phyloP scores from a whole-genome alignment of 2,329 filamentous ascomycete species.

The Sclerotinia trifoliorum region DNA sequence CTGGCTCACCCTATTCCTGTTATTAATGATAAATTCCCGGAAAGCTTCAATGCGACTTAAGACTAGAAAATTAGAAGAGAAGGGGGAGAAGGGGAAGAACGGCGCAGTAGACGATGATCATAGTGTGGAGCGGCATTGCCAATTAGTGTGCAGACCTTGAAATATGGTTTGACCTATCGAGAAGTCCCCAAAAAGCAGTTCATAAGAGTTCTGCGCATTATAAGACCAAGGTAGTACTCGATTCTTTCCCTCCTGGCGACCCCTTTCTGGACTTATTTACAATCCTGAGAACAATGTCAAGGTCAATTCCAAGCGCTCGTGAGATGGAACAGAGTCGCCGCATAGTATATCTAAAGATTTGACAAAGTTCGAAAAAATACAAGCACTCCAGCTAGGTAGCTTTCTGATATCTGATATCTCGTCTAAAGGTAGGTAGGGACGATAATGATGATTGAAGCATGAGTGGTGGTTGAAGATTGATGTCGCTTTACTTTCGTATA shows the following conservation, averaged over 20 bases:
- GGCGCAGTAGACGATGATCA: neutral
- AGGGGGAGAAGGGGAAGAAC: neutral
- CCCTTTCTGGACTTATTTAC: neutral
- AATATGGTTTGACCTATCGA: neutral
- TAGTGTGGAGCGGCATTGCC: neutral
- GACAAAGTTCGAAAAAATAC: neutral
- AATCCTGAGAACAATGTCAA: neutral
- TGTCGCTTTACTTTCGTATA: neutral
- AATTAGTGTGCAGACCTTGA: neutral
- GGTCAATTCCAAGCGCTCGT: neutral
- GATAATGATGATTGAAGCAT: neutral
- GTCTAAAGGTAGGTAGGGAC: neutral
- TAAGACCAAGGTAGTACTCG: neutral
- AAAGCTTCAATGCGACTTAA: neutral
- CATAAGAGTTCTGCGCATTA: neutral
- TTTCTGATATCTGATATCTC: neutral
- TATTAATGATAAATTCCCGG: no score
- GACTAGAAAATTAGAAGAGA: neutral
- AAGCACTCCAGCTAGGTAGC: neutral
- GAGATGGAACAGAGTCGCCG: neutral
- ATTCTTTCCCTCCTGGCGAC: neutral
- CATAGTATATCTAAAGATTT: neutral
- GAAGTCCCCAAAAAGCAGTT: neutral
- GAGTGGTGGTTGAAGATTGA: neutral
- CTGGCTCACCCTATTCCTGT: neutral